phyloP scores from a whole-genome alignment of 306 rosid species.

The Hippophae gyantsensis region DNA sequence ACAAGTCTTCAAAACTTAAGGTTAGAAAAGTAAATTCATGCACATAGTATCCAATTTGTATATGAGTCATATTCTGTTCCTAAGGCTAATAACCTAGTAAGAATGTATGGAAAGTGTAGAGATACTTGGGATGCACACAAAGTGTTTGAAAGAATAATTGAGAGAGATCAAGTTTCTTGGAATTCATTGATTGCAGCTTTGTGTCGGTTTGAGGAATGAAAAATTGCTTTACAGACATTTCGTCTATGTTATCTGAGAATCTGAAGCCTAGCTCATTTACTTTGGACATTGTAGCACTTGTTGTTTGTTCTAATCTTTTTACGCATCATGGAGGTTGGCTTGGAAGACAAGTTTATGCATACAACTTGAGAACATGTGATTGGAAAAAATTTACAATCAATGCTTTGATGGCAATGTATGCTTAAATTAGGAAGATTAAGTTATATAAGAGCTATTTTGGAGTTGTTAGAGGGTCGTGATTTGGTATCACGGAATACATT shows the following conservation, averaged over 20 bases:
- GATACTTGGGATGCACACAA: conserved; percentile 33
- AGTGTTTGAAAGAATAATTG: conserved; percentile 47
- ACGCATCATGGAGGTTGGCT: conserved; percentile 32
- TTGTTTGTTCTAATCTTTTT: conserved; percentile 49
- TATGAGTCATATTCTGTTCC: conserved; percentile 28
- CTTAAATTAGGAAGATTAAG: conserved; percentile 42
- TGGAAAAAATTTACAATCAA: conserved; percentile 49
- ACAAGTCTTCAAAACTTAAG: conserved; percentile 40
- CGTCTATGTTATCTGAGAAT: conserved; percentile 40
- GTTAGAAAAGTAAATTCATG: conserved; percentile 49
- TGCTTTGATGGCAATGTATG: conserved; percentile 75
- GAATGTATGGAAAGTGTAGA: conserved; percentile 64
- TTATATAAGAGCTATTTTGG: conserved; percentile 49
- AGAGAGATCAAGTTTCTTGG: conserved; percentile 72
- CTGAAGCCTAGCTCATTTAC: conserved; percentile 64
- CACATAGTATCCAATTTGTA: conserved; percentile 56
- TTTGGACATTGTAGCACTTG: conserved; percentile 45
- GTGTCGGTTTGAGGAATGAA: no score
- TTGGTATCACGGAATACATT: no score
- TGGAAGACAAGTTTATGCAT: conserved; percentile 68
- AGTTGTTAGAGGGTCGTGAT: no score
- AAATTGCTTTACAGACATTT: conserved; percentile 37
- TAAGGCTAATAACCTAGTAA: conserved; percentile 56
- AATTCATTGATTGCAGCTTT: conserved; percentile 31
- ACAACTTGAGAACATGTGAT: conserved; percentile 37